Evolutionary conservation across 2,329 filamentous ascomycete genomes (phyloP).

Genomic region (Diaporthe eres): DNA sequence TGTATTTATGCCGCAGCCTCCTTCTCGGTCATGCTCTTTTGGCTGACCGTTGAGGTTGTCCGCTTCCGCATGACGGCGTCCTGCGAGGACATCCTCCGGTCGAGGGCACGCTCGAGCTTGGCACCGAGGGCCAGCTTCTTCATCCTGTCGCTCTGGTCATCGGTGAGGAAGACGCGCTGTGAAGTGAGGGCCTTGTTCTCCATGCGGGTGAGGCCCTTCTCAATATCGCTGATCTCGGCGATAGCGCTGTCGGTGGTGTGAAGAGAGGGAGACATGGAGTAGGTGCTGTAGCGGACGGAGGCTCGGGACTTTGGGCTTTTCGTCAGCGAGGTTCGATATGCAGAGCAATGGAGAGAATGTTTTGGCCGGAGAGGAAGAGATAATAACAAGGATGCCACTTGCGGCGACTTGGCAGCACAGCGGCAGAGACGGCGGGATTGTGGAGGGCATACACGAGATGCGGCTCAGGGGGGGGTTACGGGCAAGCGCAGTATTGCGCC

Average conservation of each 20-base stretch:
- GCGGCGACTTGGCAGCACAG: neutral
- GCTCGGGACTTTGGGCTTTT: conserved; percentile 59
- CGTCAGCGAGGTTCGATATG: conserved; percentile 28
- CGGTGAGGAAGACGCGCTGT: conserved; percentile 84
- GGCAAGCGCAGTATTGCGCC: conserved; percentile 18
- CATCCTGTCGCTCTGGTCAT: conserved; percentile 85
- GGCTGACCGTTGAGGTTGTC: conserved; percentile 43
- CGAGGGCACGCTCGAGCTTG: conserved; percentile 90
- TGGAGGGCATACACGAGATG: neutral
- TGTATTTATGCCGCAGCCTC: conserved; percentile 48
- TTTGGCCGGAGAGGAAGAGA: neutral
- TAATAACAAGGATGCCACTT: neutral
- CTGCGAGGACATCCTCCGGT: conserved; percentile 87
- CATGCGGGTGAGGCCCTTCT: conserved; percentile 85
- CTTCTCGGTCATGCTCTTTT: conserved; percentile 56
- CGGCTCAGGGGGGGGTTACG: conserved; percentile 28
- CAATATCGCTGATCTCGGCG: conserved; percentile 77
- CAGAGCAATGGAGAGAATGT: neutral
- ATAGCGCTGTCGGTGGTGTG: conserved; percentile 67
- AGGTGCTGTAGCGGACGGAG: conserved; percentile 72
- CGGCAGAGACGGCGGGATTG: neutral
- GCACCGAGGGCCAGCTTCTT: conserved; percentile 90
- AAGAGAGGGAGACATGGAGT: conserved; percentile 73
- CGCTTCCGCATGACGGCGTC: conserved; percentile 85
- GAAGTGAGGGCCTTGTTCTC: conserved; percentile 88